A percentile compares a stretch with the other conserved stretches of the same genome.
phyloP scores from a whole-genome alignment of 805 yeast genomes.

The Saccharomycopsis sp. region DNA sequence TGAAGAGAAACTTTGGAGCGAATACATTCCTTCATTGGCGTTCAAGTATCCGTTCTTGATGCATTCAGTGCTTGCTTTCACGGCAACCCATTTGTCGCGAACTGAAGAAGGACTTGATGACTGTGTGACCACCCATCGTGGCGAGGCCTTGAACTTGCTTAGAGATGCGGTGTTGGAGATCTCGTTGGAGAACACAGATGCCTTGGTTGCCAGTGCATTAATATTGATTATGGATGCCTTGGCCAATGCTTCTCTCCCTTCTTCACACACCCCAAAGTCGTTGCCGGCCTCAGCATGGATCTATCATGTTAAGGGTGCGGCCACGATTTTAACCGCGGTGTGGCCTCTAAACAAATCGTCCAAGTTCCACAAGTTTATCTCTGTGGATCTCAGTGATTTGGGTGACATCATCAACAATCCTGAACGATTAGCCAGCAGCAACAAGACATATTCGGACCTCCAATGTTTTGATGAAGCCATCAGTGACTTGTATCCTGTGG shows the following conservation, averaged over 20 bases:
- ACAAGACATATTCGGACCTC: conserved; percentile 41
- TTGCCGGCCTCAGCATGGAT: conserved; percentile 95
- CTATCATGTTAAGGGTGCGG: conserved; percentile 95
- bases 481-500: conserved; percentile 80
- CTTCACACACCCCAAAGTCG: conserved; percentile 35
- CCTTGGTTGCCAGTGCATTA: conserved; percentile 86
- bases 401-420: conserved; percentile 57
- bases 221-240: conserved; percentile 87
- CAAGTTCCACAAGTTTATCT: conserved; percentile 59
- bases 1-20: conserved; percentile 78
- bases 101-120: conserved; percentile 71
- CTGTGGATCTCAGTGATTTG: conserved; percentile 85
- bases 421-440: conserved; percentile 23
- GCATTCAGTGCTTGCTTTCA: conserved; percentile 86
- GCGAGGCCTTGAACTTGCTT: conserved; percentile 74
- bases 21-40: conserved; percentile 82
- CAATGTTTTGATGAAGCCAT: conserved; percentile 83
- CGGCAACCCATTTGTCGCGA: conserved; percentile 85
- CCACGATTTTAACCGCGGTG: conserved; percentile 91
- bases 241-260: conserved; percentile 73
- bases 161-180: conserved; percentile 84
- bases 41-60: conserved; percentile 82
- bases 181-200: conserved; percentile 81
- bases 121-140: conserved; percentile 78
- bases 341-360: conserved; percentile 79